Conservation (phyloP, 2,329 filamentous ascomycete species). For the Leptographium lundbergii region DNA sequence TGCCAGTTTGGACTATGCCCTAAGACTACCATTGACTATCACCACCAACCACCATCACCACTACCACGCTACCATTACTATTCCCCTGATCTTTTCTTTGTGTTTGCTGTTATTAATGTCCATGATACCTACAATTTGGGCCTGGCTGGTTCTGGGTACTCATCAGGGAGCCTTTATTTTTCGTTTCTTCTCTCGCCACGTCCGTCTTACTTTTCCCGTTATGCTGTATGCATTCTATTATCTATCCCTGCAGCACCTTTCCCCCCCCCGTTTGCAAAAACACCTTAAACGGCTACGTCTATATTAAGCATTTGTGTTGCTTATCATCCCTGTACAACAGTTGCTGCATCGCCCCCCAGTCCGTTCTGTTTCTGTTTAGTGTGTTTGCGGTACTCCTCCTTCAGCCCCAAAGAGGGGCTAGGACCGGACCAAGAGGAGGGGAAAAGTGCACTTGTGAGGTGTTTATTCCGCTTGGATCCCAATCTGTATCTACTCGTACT, state of each 20-base stretch:
- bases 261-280: not conserved
- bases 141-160: slow-evolving; percentile 13
- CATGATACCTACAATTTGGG: slow-evolving; percentile 10
- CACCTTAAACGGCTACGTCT: not conserved
- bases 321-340: not conserved
- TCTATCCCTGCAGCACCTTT: not conserved
- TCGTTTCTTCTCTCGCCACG: not conserved
- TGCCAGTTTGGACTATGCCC: slow-evolving; percentile 10
- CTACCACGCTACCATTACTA: not conserved
- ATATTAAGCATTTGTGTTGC: not conserved
- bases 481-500: not conserved
- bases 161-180: not conserved
- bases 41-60: not conserved
- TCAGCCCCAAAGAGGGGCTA: not conserved
- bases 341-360: not conserved
- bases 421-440: not conserved
- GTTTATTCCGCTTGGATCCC: not conserved
- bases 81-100: not conserved
- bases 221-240: not conserved
- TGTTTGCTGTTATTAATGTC: slow-evolving; percentile 2
- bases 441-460: not conserved
- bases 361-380: not conserved
- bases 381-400: not conserved
- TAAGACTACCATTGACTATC: not conserved
- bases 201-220: not conserved